phyloP scores from a whole-genome alignment of 1,284 basidiomycete species.

The Ceratobasidium sp. region DNA sequence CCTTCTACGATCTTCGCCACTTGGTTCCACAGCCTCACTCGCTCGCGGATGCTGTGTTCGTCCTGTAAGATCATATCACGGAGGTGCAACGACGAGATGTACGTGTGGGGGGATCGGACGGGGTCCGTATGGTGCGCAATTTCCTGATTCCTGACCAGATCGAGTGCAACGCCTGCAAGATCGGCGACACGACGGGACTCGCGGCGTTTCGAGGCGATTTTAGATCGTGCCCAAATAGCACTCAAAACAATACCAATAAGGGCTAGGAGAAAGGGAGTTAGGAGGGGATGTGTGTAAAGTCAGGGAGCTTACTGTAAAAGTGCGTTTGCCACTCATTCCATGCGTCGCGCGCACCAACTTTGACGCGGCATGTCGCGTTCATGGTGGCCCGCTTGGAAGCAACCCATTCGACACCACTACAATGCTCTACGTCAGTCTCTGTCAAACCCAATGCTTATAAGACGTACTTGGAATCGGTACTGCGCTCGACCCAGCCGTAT shows the following conservation, averaged over 20 bases:
- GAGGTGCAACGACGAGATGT: conserved; percentile 86
- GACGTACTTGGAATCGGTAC: conserved; percentile 73
- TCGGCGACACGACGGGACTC: conserved; percentile 76
- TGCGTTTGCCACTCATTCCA: conserved; percentile 74
- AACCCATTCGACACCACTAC: conserved; percentile 74
- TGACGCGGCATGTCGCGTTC: conserved; percentile 71
- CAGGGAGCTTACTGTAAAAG: conserved; percentile 64
- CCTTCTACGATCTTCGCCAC: conserved; percentile 90
- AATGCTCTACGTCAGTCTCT: conserved; percentile 33
- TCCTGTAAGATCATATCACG: conserved; percentile 88
- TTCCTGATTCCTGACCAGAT: conserved; percentile 85
- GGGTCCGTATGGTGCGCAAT: conserved; percentile 85
- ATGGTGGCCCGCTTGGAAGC: conserved; percentile 77
- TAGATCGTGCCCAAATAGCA: conserved; percentile 54
- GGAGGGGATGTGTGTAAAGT: conserved; percentile 42
- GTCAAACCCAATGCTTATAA: conserved; percentile 10
- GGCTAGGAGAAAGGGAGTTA: conserved; percentile 49
- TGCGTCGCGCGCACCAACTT: conserved; percentile 68
- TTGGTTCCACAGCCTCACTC: conserved; percentile 80
- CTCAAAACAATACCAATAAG: conserved; percentile 52
- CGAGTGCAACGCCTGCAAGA: conserved; percentile 80
- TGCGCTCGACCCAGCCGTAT: conserved; percentile 80
- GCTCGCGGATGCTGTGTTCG: conserved; percentile 72
- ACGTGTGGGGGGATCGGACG: conserved; percentile 75
- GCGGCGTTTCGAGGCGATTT: conserved; percentile 61